Base-by-base conservation (phyloP, 768 basidiomycete species). In the Leccinum subtestaceum region DNA sequence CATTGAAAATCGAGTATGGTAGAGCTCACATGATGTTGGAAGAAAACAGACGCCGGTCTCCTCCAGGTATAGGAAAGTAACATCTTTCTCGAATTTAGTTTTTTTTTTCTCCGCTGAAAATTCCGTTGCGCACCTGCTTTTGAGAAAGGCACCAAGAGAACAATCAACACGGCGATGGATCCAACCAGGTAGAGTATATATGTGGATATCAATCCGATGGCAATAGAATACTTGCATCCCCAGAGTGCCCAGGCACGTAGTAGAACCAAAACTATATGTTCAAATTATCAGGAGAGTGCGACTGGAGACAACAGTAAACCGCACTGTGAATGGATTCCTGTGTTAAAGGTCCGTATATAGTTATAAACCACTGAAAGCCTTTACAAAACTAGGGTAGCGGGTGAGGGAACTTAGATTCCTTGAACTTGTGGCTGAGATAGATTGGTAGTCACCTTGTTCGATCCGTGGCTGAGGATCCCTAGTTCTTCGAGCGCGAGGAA, bases 211-310 rank as follows among this genome's bases (percentile, higher is more conserved):
- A 67, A 50, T 10, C 36, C 21, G 9, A 47, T 25, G n/a, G 56
- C 56, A 4, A 58, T 25, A 21, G 8, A 21, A 29, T 23, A n/a
- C 10, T 32, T 32, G 48, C 67, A 63, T 5, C 36, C 59, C 67
- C 65, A 69, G 29, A 67, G 57, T 6, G 65, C 57, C 59, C 67
- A 56, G 8, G 58, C 64, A 3, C 67, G 64, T n/a, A 66, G n/a
- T 46, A 67, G 23, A 32, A 68, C 54, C 25, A 69, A 50, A 19
- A 56, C 67, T 67, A 32, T 6, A 4, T 17, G 6, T 6, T 25
- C 13, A 10, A 15, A 23, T 27, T 34, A 11, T 52, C 25, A 56
- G 34, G 13, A 9, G 19, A n/a, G 43, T 7, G 11, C 11, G 49
- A 13, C 17, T 31, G 8, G 10, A 0, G 7, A 3, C 11, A 12